Conservation (phyloP, 208 protist genomes). For the Leishmania mexicana region DNA sequence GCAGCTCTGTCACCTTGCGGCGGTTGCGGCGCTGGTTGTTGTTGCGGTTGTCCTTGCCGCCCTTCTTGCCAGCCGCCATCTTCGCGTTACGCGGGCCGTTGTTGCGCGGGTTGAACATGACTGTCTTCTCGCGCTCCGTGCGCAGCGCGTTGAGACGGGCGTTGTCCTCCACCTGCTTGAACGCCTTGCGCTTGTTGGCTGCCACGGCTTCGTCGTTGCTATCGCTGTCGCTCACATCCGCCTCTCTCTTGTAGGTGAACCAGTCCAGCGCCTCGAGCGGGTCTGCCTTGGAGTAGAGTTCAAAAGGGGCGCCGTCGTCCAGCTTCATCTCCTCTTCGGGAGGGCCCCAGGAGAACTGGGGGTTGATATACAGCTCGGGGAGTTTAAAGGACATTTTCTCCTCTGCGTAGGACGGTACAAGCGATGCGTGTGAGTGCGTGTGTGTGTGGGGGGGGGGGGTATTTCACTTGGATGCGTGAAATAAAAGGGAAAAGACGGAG, state of each 20-base stretch:
- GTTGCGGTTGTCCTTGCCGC: slow-evolving; percentile 39
- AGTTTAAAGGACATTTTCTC: slow-evolving; percentile 71
- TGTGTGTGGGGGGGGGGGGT: not conserved
- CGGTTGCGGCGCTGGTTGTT: slow-evolving; percentile 41
- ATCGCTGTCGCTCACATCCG: slow-evolving; percentile 24
- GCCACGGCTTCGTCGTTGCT: slow-evolving; percentile 36
- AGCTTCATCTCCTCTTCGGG: slow-evolving; percentile 73
- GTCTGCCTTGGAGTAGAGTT: slow-evolving; percentile 74
- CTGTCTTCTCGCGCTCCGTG: slow-evolving; percentile 49
- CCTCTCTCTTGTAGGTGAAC: slow-evolving; percentile 36
- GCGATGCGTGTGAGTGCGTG: not conserved
- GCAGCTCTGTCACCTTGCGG: slow-evolving; percentile 39
- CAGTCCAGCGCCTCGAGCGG: slow-evolving; percentile 55
- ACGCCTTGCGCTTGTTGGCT: slow-evolving; percentile 44
- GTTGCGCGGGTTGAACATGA: slow-evolving; percentile 21
- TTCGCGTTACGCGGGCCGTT: slow-evolving; percentile 33
- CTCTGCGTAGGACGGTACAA: not conserved
- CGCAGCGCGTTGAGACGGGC: slow-evolving; percentile 67
- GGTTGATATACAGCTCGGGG: slow-evolving; percentile 74
- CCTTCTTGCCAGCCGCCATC: slow-evolving; percentile 23
- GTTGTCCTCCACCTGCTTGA: slow-evolving; percentile 72
- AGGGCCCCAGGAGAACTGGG: slow-evolving; percentile 81
- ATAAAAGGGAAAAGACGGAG: not conserved
- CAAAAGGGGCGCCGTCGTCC: slow-evolving; percentile 51
- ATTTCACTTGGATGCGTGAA: not conserved